Evolutionary conservation across 1,284 basidiomycete species (phyloP), one percentile per base, ranked within the genome.

Genomic region (Puccinia novopanici): DNA sequence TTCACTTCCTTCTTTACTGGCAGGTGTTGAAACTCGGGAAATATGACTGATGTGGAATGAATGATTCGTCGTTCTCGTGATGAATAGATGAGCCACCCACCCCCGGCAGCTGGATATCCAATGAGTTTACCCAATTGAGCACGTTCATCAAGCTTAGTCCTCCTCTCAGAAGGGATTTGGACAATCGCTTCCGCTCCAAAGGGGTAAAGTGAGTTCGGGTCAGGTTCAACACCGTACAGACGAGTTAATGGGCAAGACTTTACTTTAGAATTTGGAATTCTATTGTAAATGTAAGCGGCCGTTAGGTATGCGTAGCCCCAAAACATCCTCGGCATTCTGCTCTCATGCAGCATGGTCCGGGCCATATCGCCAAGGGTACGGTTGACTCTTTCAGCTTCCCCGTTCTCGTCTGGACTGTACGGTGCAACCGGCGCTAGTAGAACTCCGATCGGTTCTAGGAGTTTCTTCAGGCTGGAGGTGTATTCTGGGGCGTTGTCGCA

Each of bases 11-110:
- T 48, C 12, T 40, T n/a, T 19, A 55, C 34, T 2, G 71, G 71
- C 5, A 74, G 37, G 2, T 15, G 3, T n/a, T 74, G 30, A 19
- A 57, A 74, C 1, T 55, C 71, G 0, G 71, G 54, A 19, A 74
- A 74, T 22, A 24, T 34, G 6, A 30, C 71, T 40, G 52, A 59
- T 19, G 71, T 12, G 4, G 71, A 55, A 40, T 74, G 52, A 5
- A 74, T 24, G 4, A 74, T 45, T 3, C 71, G 22, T 34, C 17
- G 3, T 34, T 71, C 68, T 2, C 24, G 22, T 12, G 65, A 50
- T 10, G 15, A 3, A 45, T 48, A 79, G 34, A 79, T 57, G 5
- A 79, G 22, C 65, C 65, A 71, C 5, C 76, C 76, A 40, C 42
- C 52, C 4, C 67, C 67, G 1, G 34, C 50, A 3, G 13, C 2